Evolutionary conservation across 805 yeast species (phyloP).

Genomic region (Pichia cabralensis): DNA sequence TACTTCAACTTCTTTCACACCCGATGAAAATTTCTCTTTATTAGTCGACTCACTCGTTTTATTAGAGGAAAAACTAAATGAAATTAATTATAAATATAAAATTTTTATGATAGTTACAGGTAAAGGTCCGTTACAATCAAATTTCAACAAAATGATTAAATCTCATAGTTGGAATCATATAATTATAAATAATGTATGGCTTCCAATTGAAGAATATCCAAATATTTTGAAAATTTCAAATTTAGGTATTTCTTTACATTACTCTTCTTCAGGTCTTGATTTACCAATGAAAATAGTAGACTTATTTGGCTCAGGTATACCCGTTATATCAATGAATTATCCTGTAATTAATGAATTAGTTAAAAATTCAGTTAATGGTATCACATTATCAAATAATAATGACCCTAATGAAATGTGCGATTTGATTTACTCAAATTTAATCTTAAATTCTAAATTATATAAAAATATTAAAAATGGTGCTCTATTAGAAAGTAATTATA

Average conservation of each 20-base stretch:
- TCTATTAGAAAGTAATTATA: slow-evolving; percentile 46
- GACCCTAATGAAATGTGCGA: slow-evolving; percentile 36
- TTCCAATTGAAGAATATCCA: slow-evolving; percentile 72
- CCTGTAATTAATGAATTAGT: slow-evolving; percentile 76
- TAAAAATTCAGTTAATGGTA: slow-evolving; percentile 58
- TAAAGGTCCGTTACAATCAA: slow-evolving; percentile 72
- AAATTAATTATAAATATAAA: slow-evolving; percentile 29
- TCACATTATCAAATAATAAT: slow-evolving; percentile 32
- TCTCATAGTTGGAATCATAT: slow-evolving; percentile 35
- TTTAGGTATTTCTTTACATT: slow-evolving; percentile 81
- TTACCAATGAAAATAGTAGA: slow-evolving; percentile 97
- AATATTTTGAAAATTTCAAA: slow-evolving; percentile 66
- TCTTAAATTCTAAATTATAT: slow-evolving; percentile 17
- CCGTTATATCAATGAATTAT: slow-evolving; percentile 72
- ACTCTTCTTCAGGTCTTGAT: slow-evolving; percentile 87
- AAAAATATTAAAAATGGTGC: slow-evolving; percentile 57
- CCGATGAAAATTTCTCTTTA: slow-evolving; percentile 80
- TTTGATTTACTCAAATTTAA: slow-evolving; percentile 24
- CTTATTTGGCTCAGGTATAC: slow-evolving; percentile 92
- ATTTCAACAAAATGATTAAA: slow-evolving; percentile 25
- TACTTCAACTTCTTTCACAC: slow-evolving; percentile 89
- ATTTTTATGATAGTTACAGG: slow-evolving; percentile 84
- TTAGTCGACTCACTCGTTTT: slow-evolving; percentile 57
- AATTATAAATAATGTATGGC: slow-evolving; percentile 61
- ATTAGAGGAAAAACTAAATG: slow-evolving; percentile 36